Evolutionary conservation across 2,329 filamentous ascomycete species (phyloP), one percentile per base, ranked within the genome.

Genomic region (Epicoccum sorghinum): DNA sequence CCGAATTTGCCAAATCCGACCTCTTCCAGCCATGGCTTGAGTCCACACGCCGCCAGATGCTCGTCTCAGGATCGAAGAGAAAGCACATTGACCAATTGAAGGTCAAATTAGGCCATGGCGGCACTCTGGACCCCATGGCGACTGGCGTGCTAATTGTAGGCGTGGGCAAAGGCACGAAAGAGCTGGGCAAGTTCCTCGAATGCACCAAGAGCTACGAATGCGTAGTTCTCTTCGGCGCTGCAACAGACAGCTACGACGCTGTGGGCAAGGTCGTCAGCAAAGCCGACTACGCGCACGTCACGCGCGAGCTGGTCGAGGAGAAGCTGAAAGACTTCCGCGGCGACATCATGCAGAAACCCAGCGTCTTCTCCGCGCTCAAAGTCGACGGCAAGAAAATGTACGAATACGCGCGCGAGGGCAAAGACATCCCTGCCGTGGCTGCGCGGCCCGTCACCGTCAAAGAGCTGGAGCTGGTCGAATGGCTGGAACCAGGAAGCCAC

Each of bases 181-280:
- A 83, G 12, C 83, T 99, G 1, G 80, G 84, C 36, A 80, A 86
- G 32, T 98, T 97, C 73, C 81, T 98, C 39, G 82, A 85, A 49
- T 97, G 95, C 79, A 96, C 89, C 42, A 99, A 99, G 79, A 89
- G 86, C 0, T 99, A 99, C 75, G 93, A 98, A 75, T 87, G 91
- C 0, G 84, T 92, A 3, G 85, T 98, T 0, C 78, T 98, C 4
- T 98, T 99, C 69, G 95, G 95, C 52, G 91, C 90, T 7, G 91
- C 89, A 67, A 97, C 93, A 40, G 95, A 98, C 74, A 92, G 89
- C 13, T 98, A 98, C 75, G 95, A 99, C 72, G 82, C 87, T 12
- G 83, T 89, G 7, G 95, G 95, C 18, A 93, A 95, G 74, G 81
- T 98, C 36, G 83, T 97, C 36, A 86, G 86, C 61, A 86, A 86